Percentiles rank a stretch among this genome's conserved stretches.
These are phyloP conservation scores for Phytophthora citrophthora DNA, from an alignment of 352 stramenopile genomes.

Conservation along the genomic window DNA sequence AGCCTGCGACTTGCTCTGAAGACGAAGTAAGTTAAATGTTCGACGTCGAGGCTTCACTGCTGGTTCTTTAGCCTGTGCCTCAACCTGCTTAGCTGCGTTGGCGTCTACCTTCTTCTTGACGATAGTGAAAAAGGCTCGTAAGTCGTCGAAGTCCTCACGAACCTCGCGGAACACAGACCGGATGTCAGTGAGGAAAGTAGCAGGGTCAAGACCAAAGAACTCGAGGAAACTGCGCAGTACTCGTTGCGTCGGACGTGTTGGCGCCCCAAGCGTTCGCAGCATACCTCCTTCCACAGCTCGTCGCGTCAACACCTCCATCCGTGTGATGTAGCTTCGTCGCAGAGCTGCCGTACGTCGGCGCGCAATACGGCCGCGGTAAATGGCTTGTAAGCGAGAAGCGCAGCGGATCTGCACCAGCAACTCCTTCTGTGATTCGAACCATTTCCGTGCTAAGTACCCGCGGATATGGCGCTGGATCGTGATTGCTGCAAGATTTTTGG, in stretches of 20 bases:
- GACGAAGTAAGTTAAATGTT: conserved; percentile 22
- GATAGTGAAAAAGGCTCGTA: conserved; percentile 68
- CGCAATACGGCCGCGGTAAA: conserved; percentile 77
- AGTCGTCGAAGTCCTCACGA: conserved; percentile 65
- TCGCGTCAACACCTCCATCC: conserved; percentile 75
- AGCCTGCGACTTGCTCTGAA: conserved; percentile 53
- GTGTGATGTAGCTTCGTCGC: conserved; percentile 72
- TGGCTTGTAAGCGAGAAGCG: conserved; percentile 62
- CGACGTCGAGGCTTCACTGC: conserved; percentile 14
- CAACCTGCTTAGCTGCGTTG: conserved; percentile 30
- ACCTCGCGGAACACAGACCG: conserved; percentile 69
- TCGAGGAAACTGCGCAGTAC: conserved; percentile 69
- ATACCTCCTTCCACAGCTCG: conserved; percentile 68
- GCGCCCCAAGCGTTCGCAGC: conserved; percentile 62
- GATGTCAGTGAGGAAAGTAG: conserved; percentile 78
- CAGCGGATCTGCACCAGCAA: conserved; percentile 55
- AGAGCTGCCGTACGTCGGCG: conserved; percentile 68
- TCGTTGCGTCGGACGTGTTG: conserved; percentile 63
- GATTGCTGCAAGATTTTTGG: conserved; percentile 53
- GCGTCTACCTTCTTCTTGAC: conserved; percentile 64
- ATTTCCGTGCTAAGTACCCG: conserved; percentile 57
- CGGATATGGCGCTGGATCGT: conserved; percentile 79
- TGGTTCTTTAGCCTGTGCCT: conserved; percentile 25
- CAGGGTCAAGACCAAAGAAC: conserved; percentile 80
- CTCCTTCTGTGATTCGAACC: conserved; percentile 65